Conservation (phyloP, 805 yeast genomes). For the Millerozyma acaciae region DNA sequence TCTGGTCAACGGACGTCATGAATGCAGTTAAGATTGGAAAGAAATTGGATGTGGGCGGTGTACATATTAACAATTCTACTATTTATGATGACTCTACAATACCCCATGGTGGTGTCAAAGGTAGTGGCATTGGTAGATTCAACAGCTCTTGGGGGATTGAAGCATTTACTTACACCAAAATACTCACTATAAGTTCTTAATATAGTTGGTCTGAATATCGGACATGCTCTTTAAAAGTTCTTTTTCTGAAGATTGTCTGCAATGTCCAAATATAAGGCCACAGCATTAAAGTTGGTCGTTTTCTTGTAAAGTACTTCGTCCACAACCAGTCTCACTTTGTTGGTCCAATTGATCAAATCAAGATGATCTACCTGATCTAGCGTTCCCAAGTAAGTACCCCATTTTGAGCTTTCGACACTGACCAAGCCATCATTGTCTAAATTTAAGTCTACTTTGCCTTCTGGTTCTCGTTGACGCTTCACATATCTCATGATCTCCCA, state of each 20-base stretch:
- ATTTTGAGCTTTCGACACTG: constrained; percentile 67
- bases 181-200: constrained; percentile 25
- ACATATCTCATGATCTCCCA: constrained; percentile 52
- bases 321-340: constrained; percentile 38
- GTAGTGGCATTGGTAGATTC: constrained; percentile 35
- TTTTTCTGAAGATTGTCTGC: constrained; percentile 57
- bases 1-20: constrained; percentile 38
- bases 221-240: constrained; percentile 42
- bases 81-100: constrained; percentile 31
- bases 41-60: constrained; percentile 36
- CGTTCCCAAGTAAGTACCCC: constrained; percentile 85
- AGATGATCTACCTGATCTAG: constrained; percentile 76
- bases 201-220: background rate
- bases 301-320: constrained; percentile 27
- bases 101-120: constrained; percentile 47
- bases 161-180: constrained; percentile 35
- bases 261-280: constrained; percentile 65
- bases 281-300: constrained; percentile 53
- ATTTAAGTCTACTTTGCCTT: constrained; percentile 1
- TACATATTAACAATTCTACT: constrained; percentile 34
- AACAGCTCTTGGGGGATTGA: constrained; percentile 42
- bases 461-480: constrained; percentile 2
- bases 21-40: constrained; percentile 30
- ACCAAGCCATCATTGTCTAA: constrained; percentile 76
- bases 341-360: constrained; percentile 83